Evolutionary conservation across 306 rosid species (phyloP).

Genomic region (Pyrus bretschneideri): DNA sequence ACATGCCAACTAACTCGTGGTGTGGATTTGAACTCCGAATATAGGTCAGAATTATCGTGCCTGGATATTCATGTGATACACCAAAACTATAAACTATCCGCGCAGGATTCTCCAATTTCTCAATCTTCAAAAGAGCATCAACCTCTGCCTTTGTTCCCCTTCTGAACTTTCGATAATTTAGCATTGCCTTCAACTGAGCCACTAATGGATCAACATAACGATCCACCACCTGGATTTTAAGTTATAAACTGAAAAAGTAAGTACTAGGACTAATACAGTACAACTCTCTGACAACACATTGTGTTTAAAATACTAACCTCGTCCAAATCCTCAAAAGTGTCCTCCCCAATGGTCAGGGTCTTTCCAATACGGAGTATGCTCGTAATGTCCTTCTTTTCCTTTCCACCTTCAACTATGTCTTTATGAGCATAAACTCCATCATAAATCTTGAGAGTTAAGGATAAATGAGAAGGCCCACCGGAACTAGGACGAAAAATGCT

Average conservation of each 20-base stretch:
- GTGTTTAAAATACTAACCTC: constrained; percentile 47
- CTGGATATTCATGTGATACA: constrained; percentile 31
- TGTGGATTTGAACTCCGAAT: constrained; percentile 90
- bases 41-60: constrained; percentile 35
- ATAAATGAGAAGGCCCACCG: constrained; percentile 83
- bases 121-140: constrained; percentile 72
- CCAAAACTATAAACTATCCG: constrained; percentile 87
- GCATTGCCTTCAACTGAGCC: constrained; percentile 70
- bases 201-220: constrained; percentile 97
- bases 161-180: constrained; percentile 81
- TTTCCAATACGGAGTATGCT: constrained; percentile 91
- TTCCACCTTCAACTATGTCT: constrained; percentile 93
- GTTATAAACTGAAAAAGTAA: not conserved
- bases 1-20: constrained; percentile 87
- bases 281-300: not conserved
- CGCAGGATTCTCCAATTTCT: constrained; percentile 70
- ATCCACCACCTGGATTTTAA: constrained; percentile 70
- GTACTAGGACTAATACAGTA: not conserved
- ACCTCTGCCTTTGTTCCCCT: constrained; percentile 81
- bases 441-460: constrained; percentile 81
- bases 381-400: constrained; percentile 88
- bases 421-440: constrained; percentile 98
- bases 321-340: constrained; percentile 93
- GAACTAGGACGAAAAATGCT: constrained; percentile 90
- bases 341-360: constrained; percentile 93